A percentile compares a stretch with the other conserved stretches of the same genome.
phyloP scores from a whole-genome alignment of 169 alveolate species.

The Cyclospora cayetanensis region DNA sequence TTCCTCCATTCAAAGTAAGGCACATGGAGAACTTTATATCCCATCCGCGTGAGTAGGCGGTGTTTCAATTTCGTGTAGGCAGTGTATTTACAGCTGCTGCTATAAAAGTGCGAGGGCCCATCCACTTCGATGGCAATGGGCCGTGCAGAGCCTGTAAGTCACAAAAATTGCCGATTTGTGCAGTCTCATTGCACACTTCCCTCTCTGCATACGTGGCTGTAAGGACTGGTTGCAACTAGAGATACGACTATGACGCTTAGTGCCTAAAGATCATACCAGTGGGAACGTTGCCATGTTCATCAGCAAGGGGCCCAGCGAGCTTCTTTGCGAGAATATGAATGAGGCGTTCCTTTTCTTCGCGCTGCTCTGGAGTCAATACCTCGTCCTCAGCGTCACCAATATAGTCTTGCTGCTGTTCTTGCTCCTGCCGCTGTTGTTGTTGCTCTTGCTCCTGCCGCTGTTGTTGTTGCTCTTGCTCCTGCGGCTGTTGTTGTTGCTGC shows the following conservation, averaged over 20 bases:
- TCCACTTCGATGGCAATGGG: conserved; percentile 92
- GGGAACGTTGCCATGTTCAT: conserved; percentile 80
- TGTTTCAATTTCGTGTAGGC: conserved; percentile 91
- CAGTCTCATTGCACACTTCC: too few relatives aligned
- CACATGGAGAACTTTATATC: conserved; percentile 86
- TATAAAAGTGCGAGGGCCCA: conserved; percentile 94
- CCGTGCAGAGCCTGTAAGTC: conserved; percentile 77
- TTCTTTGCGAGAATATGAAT: conserved; percentile 75
- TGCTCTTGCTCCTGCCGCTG: conserved; percentile 22
- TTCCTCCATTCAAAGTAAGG: conserved; percentile 89
- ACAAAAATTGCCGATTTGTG: too few relatives aligned
- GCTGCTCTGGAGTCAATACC: conserved; percentile 69
- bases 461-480: neutral
- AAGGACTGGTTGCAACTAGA: too few relatives aligned
- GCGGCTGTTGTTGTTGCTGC: neutral
- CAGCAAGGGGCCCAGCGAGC: conserved; percentile 81
- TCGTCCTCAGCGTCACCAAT: conserved; percentile 68
- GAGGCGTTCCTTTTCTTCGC: conserved; percentile 76
- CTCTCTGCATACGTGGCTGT: too few relatives aligned
- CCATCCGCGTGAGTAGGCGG: conserved; percentile 91
- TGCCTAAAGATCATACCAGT: too few relatives aligned
- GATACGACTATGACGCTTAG: too few relatives aligned
- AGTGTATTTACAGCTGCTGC: conserved; percentile 85
- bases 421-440: conserved; percentile 6
- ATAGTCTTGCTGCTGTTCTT: conserved; percentile 10